Evolutionary conservation across 192 early-diverging fungal genomes (phyloP), one percentile per base, ranked within the genome.

Genomic region (Powellomyces hirtus): DNA sequence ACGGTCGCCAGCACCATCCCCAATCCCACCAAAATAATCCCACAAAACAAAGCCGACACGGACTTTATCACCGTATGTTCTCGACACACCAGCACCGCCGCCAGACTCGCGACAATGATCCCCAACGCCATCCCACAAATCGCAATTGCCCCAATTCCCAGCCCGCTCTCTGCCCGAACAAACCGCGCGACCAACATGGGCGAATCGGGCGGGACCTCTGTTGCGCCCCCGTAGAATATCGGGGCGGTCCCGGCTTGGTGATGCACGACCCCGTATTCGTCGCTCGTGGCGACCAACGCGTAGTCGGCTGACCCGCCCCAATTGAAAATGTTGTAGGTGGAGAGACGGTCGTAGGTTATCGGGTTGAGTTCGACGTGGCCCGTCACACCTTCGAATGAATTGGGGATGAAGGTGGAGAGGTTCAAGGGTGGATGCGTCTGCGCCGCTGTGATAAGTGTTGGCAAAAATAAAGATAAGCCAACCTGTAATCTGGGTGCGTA

Each of bases 291-390:
- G n/a, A n/a, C n/a, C n/a, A n/a, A n/a, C n/a, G n/a, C n/a, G 53
- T 56, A 4, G 31, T 8, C 29, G 6, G 53, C 53, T 34, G 53
- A 31, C 5, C 33, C 31, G 6, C 33, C 16, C 27, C 26, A 31
- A 16, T 56, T 56, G 53, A 56, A 56, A 18, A 56, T 56, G 29
- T 56, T 30, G 53, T 56, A 56, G 53, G 53, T 22, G 27, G 53
- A 22, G 16, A 33, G 7, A 2, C 53, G 53, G 33, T 56, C 53
- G 11, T 10, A 42, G 4, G 7, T 6, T 6, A 24, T 49, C 27
- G 26, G 5, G 26, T 56, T 18, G 6, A 56, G 31, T 4, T 5
- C 2, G 4, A 56, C 53, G 5, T 18, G 53, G 26, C 53, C 53
- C 31, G 53, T 56, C 7, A 56, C 53, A 31, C 53, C 53, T 31